Conservation (phyloP, 225 moss, liverwort and hornwort species). For the Polytrichum formosum region DNA sequence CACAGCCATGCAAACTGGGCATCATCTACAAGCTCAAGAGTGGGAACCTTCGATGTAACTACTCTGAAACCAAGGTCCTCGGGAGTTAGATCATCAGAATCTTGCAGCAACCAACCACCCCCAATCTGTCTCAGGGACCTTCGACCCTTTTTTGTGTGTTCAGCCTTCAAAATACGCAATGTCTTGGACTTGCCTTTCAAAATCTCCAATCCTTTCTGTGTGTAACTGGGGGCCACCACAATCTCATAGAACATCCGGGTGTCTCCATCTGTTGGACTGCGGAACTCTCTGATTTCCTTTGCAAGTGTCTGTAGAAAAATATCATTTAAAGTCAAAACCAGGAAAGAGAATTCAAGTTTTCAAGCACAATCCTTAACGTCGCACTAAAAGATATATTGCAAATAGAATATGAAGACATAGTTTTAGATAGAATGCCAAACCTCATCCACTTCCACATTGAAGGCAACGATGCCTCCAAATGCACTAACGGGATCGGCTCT, state of each 20-base stretch:
- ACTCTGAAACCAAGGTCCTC: conserved; percentile 74
- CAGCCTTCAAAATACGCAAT: conserved; percentile 82
- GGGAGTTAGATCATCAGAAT: conserved; percentile 83
- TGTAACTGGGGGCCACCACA: conserved; percentile 85
- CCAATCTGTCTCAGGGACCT: conserved; percentile 81
- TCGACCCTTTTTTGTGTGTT: conserved; percentile 70
- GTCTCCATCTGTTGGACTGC: conserved; percentile 86
- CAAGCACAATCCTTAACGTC: not conserved
- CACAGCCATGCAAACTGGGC: conserved; percentile 96
- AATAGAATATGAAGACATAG: not conserved
- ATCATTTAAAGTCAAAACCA: too few species aligned
- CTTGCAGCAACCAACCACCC: conserved; percentile 93
- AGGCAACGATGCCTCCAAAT: conserved; percentile 95
- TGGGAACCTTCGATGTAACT: conserved; percentile 70
- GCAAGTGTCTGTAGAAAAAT: conserved; percentile 58
- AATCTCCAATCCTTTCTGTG: conserved; percentile 75
- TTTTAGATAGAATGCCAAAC: conserved; percentile 24
- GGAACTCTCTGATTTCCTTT: conserved; percentile 86
- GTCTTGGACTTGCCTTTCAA: conserved; percentile 95
- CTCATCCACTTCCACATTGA: conserved; percentile 99
- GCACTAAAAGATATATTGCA: too few species aligned
- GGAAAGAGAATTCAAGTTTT: too few species aligned
- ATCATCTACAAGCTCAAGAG: conserved; percentile 76
- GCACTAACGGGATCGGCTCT: conserved; percentile 95
- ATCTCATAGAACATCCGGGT: conserved; percentile 98